Conservation (phyloP, 805 yeast species). For the Candida tammaniensis region DNA sequence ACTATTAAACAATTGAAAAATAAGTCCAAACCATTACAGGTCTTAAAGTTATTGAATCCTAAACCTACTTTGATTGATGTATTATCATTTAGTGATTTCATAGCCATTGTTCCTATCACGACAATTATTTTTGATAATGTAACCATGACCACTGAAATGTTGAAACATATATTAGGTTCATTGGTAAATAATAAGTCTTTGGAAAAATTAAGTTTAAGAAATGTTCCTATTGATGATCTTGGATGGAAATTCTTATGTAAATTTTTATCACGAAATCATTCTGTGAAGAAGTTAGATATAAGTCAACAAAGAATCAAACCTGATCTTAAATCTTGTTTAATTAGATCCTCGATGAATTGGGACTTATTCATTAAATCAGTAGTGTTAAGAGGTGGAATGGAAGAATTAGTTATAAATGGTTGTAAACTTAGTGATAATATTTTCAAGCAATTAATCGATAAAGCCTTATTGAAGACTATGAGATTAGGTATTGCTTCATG, state of each 20-base stretch:
- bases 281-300: constrained; percentile 51
- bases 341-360: constrained; percentile 55
- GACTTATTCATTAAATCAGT: constrained; percentile 43
- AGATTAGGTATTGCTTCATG: constrained; percentile 54
- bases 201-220: constrained; percentile 53
- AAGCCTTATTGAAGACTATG: constrained; percentile 44
- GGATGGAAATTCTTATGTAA: constrained; percentile 55
- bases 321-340: constrained; percentile 35
- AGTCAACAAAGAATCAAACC: constrained; percentile 53
- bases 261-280: constrained; percentile 40
- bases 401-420: constrained; percentile 57
- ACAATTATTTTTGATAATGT: constrained; percentile 59
- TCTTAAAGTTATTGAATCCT: constrained; percentile 54
- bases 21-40: constrained; percentile 51
- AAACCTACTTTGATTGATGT: constrained; percentile 58
- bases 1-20: constrained; percentile 58
- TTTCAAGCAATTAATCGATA: constrained; percentile 39
- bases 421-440: constrained; percentile 45
- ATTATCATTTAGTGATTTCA: constrained; percentile 54
- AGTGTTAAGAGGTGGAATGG: constrained; percentile 49
- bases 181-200: constrained; percentile 41
- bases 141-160: constrained; percentile 52
- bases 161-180: constrained; percentile 46
- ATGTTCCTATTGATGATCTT: constrained; percentile 49
- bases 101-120: constrained; percentile 53